Base-by-base conservation (phyloP, 2,329 filamentous ascomycete genomes). In the Neoarthrinium moseri region DNA sequence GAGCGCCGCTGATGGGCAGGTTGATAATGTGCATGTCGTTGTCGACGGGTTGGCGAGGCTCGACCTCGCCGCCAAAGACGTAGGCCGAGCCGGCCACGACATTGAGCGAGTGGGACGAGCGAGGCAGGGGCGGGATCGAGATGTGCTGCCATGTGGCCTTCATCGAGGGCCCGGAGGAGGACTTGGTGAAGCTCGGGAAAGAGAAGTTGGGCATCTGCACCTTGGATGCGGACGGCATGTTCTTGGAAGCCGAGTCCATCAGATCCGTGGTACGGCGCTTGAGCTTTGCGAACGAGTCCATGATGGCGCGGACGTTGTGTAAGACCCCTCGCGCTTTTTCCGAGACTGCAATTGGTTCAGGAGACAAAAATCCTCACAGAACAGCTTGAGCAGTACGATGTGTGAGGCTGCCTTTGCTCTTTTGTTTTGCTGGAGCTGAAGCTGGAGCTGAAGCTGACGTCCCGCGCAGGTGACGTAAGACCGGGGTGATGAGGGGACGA, bases 31-130 rank as follows among this genome's bases (percentile, higher is more conserved):
- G 84, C 63, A 94, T 76, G 54, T 83, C 74, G 59, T 89, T 89
- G 67, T 91, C 87, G 46, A 85, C 76, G 6, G 86, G 84, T 58
- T 87, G 70, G 38, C 83, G 75, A 3, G 86, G 77, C 36, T 73
- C 40, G 47, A 84, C 66, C 63, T 94, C 89, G 54, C 89, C 90
- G 49, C 90, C 89, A 59, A 91, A 95, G 56, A 95, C 74, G 64
- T 73, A 74, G 35, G 78, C 75, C n/a, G 70, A 74, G 12, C 75
- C 69, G 36, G 69, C 71, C 18, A 85, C 65, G 32, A 86, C 71
- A 34, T 87, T 77, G 54, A 91, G 63, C 3, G 80, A 78, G 59
- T 94, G 89, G 1, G 88, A 91, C 2, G 89, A 92, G 44, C 88
- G 83, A 30, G 81, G 80, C 6, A 91, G 73, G 1, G 71, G 53